Evolutionary conservation across 345 rosid species (phyloP).

Genomic region (Firmiana major): DNA sequence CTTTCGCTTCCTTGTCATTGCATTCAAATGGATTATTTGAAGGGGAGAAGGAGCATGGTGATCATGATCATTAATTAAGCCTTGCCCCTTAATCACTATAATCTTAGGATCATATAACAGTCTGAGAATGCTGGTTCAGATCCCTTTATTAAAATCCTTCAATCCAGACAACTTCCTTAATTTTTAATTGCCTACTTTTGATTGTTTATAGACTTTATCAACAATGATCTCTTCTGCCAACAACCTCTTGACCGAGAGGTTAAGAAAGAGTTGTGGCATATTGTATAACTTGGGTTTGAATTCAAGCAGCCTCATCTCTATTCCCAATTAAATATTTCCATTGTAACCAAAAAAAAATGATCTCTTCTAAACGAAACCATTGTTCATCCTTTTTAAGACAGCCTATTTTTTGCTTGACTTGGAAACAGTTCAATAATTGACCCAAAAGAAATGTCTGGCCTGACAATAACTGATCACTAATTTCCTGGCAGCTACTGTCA

Average conservation of each 20-base stretch:
- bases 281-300: no score
- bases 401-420: slow-evolving; percentile 22
- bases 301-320: no score
- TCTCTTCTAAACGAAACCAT: slow-evolving; percentile 3
- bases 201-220: not conserved
- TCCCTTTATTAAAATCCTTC: slow-evolving; percentile 7
- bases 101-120: not conserved
- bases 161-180: slow-evolving; percentile 8
- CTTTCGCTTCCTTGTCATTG: not conserved
- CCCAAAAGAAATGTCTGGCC: slow-evolving; percentile 26
- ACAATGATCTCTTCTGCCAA: not conserved
- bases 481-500: slow-evolving; percentile 26
- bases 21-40: not conserved
- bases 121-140: slow-evolving; percentile 3
- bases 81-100: not conserved
- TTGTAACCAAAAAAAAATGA: no score
- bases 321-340: no score
- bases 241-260: no score
- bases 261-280: no score
- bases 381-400: not conserved
- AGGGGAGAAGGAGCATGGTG: not conserved
- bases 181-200: not conserved
- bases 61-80: not conserved
- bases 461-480: slow-evolving; percentile 23
- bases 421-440: slow-evolving; percentile 39